Evolutionary conservation across 441 rosid species (phyloP), one percentile per base, ranked within the genome.

Genomic region (Croton laevigatus): DNA sequence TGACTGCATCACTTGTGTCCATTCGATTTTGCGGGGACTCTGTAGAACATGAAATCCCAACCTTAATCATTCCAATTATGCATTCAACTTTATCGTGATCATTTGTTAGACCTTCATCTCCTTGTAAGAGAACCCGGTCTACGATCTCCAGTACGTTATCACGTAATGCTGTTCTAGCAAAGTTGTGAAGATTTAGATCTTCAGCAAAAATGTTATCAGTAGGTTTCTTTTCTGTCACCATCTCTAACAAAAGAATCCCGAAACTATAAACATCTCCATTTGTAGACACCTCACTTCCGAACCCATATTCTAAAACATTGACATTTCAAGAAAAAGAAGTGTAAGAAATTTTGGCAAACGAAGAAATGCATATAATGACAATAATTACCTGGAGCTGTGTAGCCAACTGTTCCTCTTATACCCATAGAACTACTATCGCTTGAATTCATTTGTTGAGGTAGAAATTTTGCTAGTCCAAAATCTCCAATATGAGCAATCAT

Each of bases 261-360:
- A 1, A 73, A 23, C 71, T 66, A 17, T 73, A 66, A 13, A 59
- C 23, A 73, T 73, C 76, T 6, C 66, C 71, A 9, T 32, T 1
- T 20, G 44, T 17, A 19, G 76, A 65, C 8, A 57, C 45, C 11
- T 73, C 58, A 53, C 12, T 19, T 53, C 32, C 58, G 7, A 53
- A 20, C 10, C 58, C 58, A 45, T 45, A 45, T 11, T 45, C 49
- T 45, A 10, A 45, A 8, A 44, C 8, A 44, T 27, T 27, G 32
- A 27, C 10, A 11, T 42, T 5, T 5, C 11, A 42, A 42, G 45
- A 5, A 42, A 42, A 42, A 42, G 2, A 42, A 42, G 11, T 10
- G 45, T 42, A 10, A 42, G 45, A 42, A 42, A 27, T 27, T 42
- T 42, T 42, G 11, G 13, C 13, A 45, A 27, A 27, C 2, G 32